Evolutionary conservation across 116 monocot species (phyloP).

Genomic region (Papilionanthe hybrid): DNA sequence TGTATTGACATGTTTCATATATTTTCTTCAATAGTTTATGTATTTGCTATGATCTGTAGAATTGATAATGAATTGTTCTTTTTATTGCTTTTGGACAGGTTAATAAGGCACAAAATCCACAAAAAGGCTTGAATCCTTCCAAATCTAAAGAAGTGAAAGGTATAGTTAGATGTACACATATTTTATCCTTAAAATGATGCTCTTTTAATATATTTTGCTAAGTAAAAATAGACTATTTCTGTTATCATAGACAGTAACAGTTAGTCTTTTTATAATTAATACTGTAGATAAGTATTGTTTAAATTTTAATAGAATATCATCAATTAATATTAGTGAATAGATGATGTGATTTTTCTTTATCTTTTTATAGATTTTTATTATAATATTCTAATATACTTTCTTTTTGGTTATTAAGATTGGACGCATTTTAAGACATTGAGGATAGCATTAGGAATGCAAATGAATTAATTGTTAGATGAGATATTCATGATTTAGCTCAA

Average conservation of each 20-base stretch:
- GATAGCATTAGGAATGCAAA: background rate
- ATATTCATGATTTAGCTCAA: no score
- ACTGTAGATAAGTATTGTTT: background rate
- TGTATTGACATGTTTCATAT: background rate
- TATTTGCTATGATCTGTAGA: background rate
- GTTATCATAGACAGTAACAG: background rate
- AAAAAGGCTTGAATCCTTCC: conserved; percentile 67
- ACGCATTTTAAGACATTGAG: background rate
- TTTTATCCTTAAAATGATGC: background rate
- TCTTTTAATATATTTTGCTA: background rate
- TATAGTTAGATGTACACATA: conserved; percentile 9
- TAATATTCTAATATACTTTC: background rate
- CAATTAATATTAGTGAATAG: background rate
- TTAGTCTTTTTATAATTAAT: background rate
- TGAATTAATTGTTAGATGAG: no score
- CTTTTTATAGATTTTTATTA: background rate
- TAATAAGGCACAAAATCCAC: conserved; percentile 64
- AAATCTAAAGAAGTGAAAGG: conserved; percentile 75
- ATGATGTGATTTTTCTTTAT: background rate
- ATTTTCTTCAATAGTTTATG: conserved; percentile 1
- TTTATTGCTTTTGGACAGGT: conserved; percentile 35
- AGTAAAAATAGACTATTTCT: background rate
- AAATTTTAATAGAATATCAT: conserved; percentile 1
- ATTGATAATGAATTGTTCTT: background rate
- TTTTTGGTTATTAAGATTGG: background rate